Evolutionary conservation across 2,329 filamentous ascomycete species (phyloP), one percentile per base, ranked within the genome.

Genomic region (Aspergillus costaricaensis): DNA sequence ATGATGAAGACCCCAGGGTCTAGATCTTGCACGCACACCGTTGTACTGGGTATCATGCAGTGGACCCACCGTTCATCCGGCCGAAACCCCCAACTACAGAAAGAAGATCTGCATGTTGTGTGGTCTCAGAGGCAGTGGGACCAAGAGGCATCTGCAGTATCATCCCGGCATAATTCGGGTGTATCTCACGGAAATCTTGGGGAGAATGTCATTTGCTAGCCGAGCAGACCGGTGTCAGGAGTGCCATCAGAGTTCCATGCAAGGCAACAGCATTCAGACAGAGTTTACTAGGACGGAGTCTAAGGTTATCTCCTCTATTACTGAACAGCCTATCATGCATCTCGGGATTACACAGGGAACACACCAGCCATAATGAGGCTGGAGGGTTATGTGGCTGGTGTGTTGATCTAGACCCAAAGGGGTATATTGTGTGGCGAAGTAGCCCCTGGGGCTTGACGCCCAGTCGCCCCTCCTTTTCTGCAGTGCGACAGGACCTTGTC

Each of bases 341-440:
- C 41, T 44, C 17, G 17, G 17, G 41, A 44, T 23, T 14, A 12
- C 41, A 21, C 12, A 12, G 17, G 41, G 52, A 41, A 25, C 52
- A 27, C 41, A 43, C 38, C 39, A 44, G 39, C 53, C 53, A 55
- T 47, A 47, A 36, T 47, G 53, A 55, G 53, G 53, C 53, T 47
- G 53, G 41, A 39, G 12, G 17, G 12, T 5, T 39, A 30, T 55
- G 53, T 55, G 53, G 53, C 53, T 55, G 53, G 53, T 32, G 38
- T 39, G 23, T 47, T 41, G 17, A 7, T 15, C 53, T 55, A 44
- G 17, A 23, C 53, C 41, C 10, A 55, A 55, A 55, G 4, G 30
- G 53, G 53, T 27, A 55, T 55, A 17, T 55, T 44, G 53, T 55
- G 53, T 55, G 53, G 53, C 53, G 53, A 55, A 47, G 53, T 32